Percentiles rank a stretch among this genome's conserved stretches.
phyloP scores from a whole-genome alignment of 139 green algal species.

The Raphidocelis subcapitata region DNA sequence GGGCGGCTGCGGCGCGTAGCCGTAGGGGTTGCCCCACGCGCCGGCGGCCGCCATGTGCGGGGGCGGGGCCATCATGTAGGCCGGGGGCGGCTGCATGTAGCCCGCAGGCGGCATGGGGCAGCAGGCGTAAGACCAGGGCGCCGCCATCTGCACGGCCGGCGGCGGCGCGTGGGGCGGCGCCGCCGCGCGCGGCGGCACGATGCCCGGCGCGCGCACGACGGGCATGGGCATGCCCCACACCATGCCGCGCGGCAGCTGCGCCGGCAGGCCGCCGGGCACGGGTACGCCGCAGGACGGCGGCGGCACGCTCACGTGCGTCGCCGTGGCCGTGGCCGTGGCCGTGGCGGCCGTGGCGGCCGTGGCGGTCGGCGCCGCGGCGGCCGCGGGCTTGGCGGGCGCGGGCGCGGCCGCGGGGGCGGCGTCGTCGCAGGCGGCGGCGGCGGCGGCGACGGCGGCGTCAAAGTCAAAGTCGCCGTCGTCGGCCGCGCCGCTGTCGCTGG shows the following conservation, averaged over 20 bases:
- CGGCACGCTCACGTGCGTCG: not conserved
- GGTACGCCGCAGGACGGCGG: too few species aligned
- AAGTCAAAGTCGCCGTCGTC: too few species aligned
- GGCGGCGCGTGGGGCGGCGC: not conserved
- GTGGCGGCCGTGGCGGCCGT: not conserved
- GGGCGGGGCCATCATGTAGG: constrained; percentile 2
- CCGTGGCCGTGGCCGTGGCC: not conserved
- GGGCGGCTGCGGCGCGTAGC: not conserved
- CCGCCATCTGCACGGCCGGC: not conserved
- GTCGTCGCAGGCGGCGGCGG: not conserved
- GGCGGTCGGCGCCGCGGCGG: not conserved
- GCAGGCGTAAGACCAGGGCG: not conserved
- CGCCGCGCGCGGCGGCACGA: constrained; percentile 9
- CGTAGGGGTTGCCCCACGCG: not conserved
- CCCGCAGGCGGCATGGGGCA: constrained; percentile 2
- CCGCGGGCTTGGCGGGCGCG: constrained; percentile 1
- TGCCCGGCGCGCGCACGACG: constrained; percentile 21
- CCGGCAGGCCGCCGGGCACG: constrained; percentile 13
- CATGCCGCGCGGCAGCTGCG: constrained; percentile 18
- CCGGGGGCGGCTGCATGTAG: not conserved
- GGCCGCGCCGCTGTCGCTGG: too few species aligned
- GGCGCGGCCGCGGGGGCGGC: constrained; percentile 1
- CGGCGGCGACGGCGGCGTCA: too few species aligned
- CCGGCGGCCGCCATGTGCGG: not conserved
- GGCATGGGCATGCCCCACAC: constrained; percentile 33